Conservation (phyloP, 176 grass and related monocot genomes). For the Pontederia crassipes region DNA sequence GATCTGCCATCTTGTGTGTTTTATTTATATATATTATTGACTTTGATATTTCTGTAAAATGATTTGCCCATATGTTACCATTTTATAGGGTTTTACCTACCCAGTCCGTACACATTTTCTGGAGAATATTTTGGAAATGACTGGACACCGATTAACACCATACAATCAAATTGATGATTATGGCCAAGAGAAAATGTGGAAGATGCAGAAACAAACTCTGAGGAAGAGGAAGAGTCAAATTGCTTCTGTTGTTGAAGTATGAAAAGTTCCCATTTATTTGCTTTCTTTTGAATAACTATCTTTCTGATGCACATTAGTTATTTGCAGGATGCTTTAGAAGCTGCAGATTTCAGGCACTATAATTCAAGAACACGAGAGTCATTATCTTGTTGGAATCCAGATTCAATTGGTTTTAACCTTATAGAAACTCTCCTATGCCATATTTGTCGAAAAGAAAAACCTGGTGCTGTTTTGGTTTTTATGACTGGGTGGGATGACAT, state of each 20-base stretch:
- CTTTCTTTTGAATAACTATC: constrained; percentile 7
- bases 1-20: not conserved
- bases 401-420: constrained; percentile 98
- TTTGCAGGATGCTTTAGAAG: constrained; percentile 76
- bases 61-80: constrained; percentile 14
- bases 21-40: not conserved
- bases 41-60: constrained; percentile 2
- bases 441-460: constrained; percentile 80
- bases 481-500: constrained; percentile 99
- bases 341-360: constrained; percentile 87
- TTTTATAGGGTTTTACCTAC: constrained; percentile 87
- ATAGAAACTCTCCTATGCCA: constrained; percentile 85
- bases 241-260: constrained; percentile 87
- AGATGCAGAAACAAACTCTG: constrained; percentile 97
- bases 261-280: not conserved
- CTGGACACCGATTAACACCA: constrained; percentile 64
- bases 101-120: constrained; percentile 77
- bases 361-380: constrained; percentile 65
- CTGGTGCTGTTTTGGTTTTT: constrained; percentile 89
- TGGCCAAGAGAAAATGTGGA: constrained; percentile 98
- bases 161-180: constrained; percentile 99
- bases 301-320: constrained; percentile 25
- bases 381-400: constrained; percentile 89
- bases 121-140: constrained; percentile 85
- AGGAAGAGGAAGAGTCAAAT: constrained; percentile 92